A percentile compares a stretch with the other conserved stretches of the same genome.
phyloP scores from a whole-genome alignment of 495 filamentous ascomycete genomes.

The Aspergillus diversus region DNA sequence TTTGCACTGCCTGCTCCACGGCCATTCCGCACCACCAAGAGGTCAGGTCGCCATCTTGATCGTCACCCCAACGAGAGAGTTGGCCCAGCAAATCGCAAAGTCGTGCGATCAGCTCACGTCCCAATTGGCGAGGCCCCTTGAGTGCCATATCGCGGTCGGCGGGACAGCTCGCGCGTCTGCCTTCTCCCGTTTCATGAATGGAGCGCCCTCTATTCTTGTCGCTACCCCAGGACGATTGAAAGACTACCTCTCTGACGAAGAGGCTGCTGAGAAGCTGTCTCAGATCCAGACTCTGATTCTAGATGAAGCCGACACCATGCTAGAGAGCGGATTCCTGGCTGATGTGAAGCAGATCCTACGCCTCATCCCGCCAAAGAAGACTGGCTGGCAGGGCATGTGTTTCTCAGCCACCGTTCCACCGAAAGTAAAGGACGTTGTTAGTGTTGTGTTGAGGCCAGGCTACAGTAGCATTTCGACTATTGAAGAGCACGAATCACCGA shows the following conservation, averaged over 20 bases:
- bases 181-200: conserved; percentile 50
- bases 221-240: conserved; percentile 67
- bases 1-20: conserved; percentile 64
- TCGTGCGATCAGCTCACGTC: conserved; percentile 57
- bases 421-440: conserved; percentile 64
- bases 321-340: conserved; percentile 63
- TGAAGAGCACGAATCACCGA: conserved; percentile 60
- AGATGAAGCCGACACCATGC: conserved; percentile 71
- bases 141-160: conserved; percentile 58
- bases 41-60: conserved; percentile 64
- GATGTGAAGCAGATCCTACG: conserved; percentile 61
- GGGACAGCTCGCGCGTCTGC: conserved; percentile 53
- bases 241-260: conserved; percentile 59
- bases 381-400: conserved; percentile 69
- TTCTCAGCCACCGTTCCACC: conserved; percentile 71
- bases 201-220: conserved; percentile 57
- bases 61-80: conserved; percentile 66
- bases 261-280: conserved; percentile 44
- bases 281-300: conserved; percentile 62
- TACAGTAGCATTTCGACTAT: conserved; percentile 67
- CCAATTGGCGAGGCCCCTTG: conserved; percentile 39
- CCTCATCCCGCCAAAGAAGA: conserved; percentile 58
- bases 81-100: conserved; percentile 68
- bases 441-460: conserved; percentile 55
- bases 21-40: conserved; percentile 27